Conservation (phyloP, 352 stramenopile genomes). For the Phytophthora fragariae region DNA sequence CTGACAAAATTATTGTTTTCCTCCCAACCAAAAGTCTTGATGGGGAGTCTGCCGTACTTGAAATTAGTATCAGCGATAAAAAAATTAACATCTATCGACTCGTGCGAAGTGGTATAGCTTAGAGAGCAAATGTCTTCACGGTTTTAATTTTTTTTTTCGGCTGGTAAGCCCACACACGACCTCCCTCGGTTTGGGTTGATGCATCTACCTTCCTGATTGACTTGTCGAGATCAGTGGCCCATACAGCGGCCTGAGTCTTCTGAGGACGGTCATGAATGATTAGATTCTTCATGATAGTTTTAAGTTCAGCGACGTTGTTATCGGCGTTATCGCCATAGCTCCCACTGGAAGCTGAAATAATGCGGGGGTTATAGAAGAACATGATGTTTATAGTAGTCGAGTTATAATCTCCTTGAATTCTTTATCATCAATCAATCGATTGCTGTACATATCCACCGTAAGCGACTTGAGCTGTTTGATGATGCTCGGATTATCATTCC, state of each 20-base stretch:
- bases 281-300: slow-evolving; percentile 26
- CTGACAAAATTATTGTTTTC: slow-evolving; percentile 10
- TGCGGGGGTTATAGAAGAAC: slow-evolving; percentile 19
- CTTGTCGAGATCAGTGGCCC: neutral
- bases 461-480: neutral
- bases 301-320: slow-evolving; percentile 24
- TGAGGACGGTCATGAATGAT: slow-evolving; percentile 10
- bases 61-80: slow-evolving; percentile 10
- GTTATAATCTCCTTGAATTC: slow-evolving; percentile 32
- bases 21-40: slow-evolving; percentile 8
- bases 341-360: slow-evolving; percentile 24
- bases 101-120: neutral
- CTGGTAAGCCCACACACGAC: neutral
- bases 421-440: slow-evolving; percentile 21
- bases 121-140: slow-evolving; percentile 1
- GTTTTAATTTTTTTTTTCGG: neutral
- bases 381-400: slow-evolving; percentile 25
- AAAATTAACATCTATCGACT: slow-evolving; percentile 8
- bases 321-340: slow-evolving; percentile 35
- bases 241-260: neutral
- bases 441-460: slow-evolving; percentile 28
- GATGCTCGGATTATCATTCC: too few species aligned
- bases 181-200: neutral
- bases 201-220: slow-evolving; percentile 4
- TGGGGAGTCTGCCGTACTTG: slow-evolving; percentile 16